Base-by-base conservation (phyloP, 805 yeast genomes). In the Yarrowia sp. region DNA sequence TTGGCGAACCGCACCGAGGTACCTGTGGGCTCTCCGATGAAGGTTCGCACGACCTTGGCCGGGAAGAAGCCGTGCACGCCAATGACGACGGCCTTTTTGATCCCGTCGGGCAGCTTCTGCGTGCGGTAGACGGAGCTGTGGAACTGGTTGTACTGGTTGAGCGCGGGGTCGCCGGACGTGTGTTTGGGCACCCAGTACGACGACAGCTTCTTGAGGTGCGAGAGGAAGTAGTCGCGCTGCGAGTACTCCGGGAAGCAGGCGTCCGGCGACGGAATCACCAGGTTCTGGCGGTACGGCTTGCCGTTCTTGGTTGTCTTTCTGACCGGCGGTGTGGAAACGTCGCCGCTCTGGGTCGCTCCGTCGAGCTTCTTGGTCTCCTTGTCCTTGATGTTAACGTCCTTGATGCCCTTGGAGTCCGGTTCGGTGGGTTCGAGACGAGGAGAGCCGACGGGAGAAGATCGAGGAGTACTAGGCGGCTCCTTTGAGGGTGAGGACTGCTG, bases 21-120 rank as follows among this genome's bases (percentile, higher is more conserved):
- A 0, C 99, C 99, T 19, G 96, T 94, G 4, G 99, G 99, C 65
- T 92, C 91, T 1, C 99, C 99, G 58, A 93, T 85, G 14, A 93
- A 69, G 0, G 96, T 91, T 58, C 99, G 76, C 9, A 94, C 78
- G 80, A 90, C 85, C 65, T 81, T 83, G 1, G 90, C 88, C 0
- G 99, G 99, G 76, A 94, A 93, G 70, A 92, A 93, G 0, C 99
- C 99, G 75, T 93, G 99, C 1, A 93, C 92, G 0, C 99, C 99
- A 63, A 93, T 84, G 33, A 94, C 87, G 29, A 93, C 80, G 0
- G 88, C 88, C 65, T 84, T 83, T 63, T 82, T 81, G 35, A 83
- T n/a, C n/a, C n/a, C 63, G 6, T 51, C 61, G 1, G 63, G 47
- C 1, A 73, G 71, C 16, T 64, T 14, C 1, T 65, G 42, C 6